Evolutionary conservation across 176 grass and related monocot genomes (phyloP), one percentile per base, ranked within the genome.

Genomic region (Triticum aestivum): DNA sequence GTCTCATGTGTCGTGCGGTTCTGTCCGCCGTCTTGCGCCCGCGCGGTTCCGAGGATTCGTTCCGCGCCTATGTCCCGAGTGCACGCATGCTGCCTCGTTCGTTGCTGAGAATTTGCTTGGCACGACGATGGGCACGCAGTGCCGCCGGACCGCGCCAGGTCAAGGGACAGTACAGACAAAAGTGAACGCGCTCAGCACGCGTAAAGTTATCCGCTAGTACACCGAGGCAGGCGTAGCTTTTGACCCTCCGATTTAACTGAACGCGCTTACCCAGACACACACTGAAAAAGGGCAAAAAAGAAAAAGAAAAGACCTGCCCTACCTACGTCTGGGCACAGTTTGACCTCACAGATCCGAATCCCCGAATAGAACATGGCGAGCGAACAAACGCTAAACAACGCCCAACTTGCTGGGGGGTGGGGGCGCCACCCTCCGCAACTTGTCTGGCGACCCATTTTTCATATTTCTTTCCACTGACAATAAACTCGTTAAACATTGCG

Each of bases 291-390:
- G 4, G 30, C 8, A 2, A 9, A 12, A 12, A 0, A 2, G 3
- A 5, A 69, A 69, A 8, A 38, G 3, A 34, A 3, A 4, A 17
- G 29, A 14, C 20, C 6, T n/a, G 24, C 15, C 51, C 15, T 54
- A 15, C 49, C 13, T 45, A 49, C 0, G 15, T 27, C 5, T 17
- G 41, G 1, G 41, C 6, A 29, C 3, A 14, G 10, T 87, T 87
- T 83, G 84, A 84, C 80, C 45, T 86, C 21, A 63, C 9, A 26
- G 49, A 14, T 83, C 66, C 44, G 21, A 38, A 83, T 67, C 68
- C 2, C 14, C 0, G 7, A 87, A 37, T 12, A 78, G 44, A 91
- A 79, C 66, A 73, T 68, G 80, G 32, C 51, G 27, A 86, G 4
- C 63, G 18, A 37, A 4, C 62, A 23, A 37, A 11, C 37, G 1